Percentiles rank a stretch among this genome's conserved stretches.
Evolutionary conservation across 108 stramenopile species (phyloP).

Genomic region (Pseudonitzschia delicatissima): DNA sequence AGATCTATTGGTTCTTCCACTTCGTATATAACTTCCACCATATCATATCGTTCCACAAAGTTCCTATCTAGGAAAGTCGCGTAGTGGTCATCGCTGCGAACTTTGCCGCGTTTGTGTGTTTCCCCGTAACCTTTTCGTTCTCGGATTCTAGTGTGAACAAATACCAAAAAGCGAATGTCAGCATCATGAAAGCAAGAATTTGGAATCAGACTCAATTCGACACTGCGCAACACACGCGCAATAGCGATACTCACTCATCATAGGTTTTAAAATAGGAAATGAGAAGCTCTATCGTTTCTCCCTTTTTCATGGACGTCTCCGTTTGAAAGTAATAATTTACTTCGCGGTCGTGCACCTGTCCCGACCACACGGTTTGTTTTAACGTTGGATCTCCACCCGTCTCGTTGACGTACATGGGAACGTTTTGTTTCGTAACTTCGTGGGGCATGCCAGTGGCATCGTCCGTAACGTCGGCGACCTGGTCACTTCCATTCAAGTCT

Average conservation of each 20-base stretch:
- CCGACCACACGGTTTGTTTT: conserved; percentile 45
- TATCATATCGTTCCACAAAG: conserved; percentile 45
- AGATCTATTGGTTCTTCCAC: conserved; percentile 23
- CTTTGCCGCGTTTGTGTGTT: conserved; percentile 29
- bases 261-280: conserved; percentile 61
- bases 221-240: background rate
- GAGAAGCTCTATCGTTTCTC: conserved; percentile 63
- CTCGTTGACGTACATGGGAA: conserved; percentile 81
- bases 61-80: conserved; percentile 41
- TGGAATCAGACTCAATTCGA: background rate
- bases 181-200: background rate
- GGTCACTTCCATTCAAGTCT: conserved; percentile 22
- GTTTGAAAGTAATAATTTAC: conserved; percentile 53
- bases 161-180: background rate
- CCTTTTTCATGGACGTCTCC: conserved; percentile 49
- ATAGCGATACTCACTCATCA: conserved; percentile 28
- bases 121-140: conserved; percentile 78
- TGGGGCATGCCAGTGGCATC: conserved; percentile 74
- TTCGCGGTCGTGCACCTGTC: conserved; percentile 36
- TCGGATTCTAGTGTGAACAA: conserved; percentile 19
- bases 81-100: conserved; percentile 39
- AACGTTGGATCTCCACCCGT: conserved; percentile 46
- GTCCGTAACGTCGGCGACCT: conserved; percentile 72
- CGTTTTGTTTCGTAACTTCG: conserved; percentile 35
- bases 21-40: conserved; percentile 31